Evolutionary conservation across 768 basidiomycete genomes (phyloP), one percentile per base, ranked within the genome.

Genomic region (Collybia sordida): DNA sequence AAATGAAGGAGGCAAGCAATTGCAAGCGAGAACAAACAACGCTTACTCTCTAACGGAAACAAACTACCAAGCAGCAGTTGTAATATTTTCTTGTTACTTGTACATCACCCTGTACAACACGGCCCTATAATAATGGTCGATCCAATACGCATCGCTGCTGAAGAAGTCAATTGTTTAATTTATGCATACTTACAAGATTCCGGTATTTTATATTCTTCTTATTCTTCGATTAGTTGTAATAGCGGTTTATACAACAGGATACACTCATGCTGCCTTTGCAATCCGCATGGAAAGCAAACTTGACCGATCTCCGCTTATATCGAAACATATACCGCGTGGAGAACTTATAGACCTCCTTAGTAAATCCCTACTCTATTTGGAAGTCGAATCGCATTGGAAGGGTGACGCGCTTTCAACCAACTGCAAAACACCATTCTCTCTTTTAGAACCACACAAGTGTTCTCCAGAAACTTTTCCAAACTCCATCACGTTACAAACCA

Each of bases 161-260:
- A 92, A 56, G 88, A 93, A 63, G 76, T 93, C 52, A 93, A 93
- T 64, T 89, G 86, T 59, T 80, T 93, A 54, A 85, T 93, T 41
- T 84, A 93, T 65, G 79, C 91, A 1, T 93, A 92, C 61, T 82
- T 93, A 55, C 75, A 85, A 56, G 91, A 93, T 58, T 90, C 89
- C 25, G 90, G 90, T 89, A 55, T 17, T 47, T 46, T n/a, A 42
- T 24, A 27, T n/a, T 21, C 12, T 9, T 31, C 35, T 12, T 22
- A 17, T 25, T 47, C 40, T 42, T 42, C 15, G 14, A 45, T n/a
- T 7, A 36, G 28, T 18, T 14, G 28, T 56, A 31, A 31, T 31
- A 14, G 31, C 14, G 11, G 9, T 14, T 31, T 14, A 11, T 31
- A 31, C 58, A 52, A 48, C 35, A 91, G 91, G 90, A 47, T 90